These are phyloP conservation scores for Aquilaria sinensis DNA, from an alignment of 345 rosid species.

Conservation along the genomic window DNA sequence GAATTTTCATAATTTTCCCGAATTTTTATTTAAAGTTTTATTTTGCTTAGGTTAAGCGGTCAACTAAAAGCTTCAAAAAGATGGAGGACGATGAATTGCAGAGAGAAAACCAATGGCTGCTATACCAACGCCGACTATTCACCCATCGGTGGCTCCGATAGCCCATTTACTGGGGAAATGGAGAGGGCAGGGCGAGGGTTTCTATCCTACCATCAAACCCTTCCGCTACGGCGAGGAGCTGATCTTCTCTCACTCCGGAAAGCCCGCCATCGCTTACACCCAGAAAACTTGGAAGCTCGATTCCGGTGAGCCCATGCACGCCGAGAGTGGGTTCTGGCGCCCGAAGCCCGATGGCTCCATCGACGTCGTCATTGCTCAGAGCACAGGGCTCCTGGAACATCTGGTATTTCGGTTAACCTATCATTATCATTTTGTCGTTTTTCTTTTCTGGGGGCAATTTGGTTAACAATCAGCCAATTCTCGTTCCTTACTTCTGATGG, in stretches of 20 bases:
- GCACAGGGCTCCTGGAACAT: conserved; percentile 71
- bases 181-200: conserved; percentile 76
- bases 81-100: too few species aligned
- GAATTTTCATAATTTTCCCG: too few species aligned
- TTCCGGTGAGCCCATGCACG: conserved; percentile 73
- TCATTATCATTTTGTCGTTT: background rate
- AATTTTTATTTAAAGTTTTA: too few species aligned
- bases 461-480: background rate
- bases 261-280: conserved; percentile 62
- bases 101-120: too few species aligned
- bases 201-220: conserved; percentile 51
- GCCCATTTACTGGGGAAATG: conserved; percentile 63
- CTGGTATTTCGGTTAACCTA: conserved; percentile 28
- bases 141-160: conserved; percentile 51
- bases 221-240: conserved; percentile 70
- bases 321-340: conserved; percentile 70
- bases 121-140: conserved; percentile 16
- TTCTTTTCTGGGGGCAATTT: background rate
- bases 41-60: too few species aligned
- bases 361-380: conserved; percentile 68
- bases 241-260: conserved; percentile 51
- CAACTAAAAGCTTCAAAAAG: too few species aligned
- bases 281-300: conserved; percentile 67
- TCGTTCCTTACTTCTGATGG: background rate
- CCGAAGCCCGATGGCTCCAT: conserved; percentile 63